These are phyloP conservation scores for Kodamaea lidongshanica DNA, from an alignment of 805 yeast species.

Conservation along the genomic window DNA sequence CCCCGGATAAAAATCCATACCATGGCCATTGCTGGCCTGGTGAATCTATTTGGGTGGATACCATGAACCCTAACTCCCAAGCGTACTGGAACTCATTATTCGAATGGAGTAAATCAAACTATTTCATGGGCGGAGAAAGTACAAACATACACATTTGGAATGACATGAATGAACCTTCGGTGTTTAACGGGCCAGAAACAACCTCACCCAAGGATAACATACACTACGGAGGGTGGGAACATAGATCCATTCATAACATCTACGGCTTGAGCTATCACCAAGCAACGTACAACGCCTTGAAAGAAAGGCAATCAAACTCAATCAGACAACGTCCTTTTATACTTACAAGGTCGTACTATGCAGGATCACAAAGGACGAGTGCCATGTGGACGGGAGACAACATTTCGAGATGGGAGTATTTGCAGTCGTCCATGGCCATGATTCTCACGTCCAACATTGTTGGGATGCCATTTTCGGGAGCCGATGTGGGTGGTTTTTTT, in stretches of 20 bases:
- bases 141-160: conserved; percentile 85
- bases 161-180: conserved; percentile 97
- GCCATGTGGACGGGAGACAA: conserved; percentile 99
- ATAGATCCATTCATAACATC: conserved; percentile 83
- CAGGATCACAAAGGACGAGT: conserved; percentile 87
- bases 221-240: conserved; percentile 80
- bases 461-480: conserved; percentile 90
- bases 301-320: conserved; percentile 39
- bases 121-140: conserved; percentile 38
- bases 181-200: conserved; percentile 93
- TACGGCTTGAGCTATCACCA: conserved; percentile 79
- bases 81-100: conserved; percentile 56
- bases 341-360: conserved; percentile 76
- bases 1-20: conserved; percentile 45
- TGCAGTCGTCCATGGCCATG: conserved; percentile 81
- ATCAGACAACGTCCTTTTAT: conserved; percentile 71
- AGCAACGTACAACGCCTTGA: conserved; percentile 65
- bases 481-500: conserved; percentile 96
- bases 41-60: conserved; percentile 87
- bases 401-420: conserved; percentile 85
- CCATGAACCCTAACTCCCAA: conserved; percentile 59
- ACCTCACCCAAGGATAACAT: conserved; percentile 75
- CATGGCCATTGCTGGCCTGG: conserved; percentile 99
- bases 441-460: conserved; percentile 70
- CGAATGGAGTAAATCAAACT: conserved; percentile 35